Base-by-base conservation (phyloP, 306 rosid genomes). In the Acacia melanoxylon region DNA sequence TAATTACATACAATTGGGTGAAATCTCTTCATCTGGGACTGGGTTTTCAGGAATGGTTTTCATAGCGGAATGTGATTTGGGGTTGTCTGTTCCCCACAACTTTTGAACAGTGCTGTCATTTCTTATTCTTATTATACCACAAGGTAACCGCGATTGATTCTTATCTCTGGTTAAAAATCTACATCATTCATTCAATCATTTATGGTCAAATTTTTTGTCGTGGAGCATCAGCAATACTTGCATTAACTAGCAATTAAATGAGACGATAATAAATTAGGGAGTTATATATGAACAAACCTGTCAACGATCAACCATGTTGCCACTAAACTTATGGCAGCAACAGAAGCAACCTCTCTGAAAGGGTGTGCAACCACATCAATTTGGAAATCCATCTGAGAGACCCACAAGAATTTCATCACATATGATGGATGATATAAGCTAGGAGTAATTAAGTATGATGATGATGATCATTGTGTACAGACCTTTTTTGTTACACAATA, bases 301-400 rank as follows among this genome's bases (percentile, higher is more conserved):
- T 89, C 91, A 79, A 94, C 87, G 75, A 94, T 85, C 79, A 92
- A 84, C 90, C 89, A 88, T 59, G 95, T 92, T 1, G 95, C 88
- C 45, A 63, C 75, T 33, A 72, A 86, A 35, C 45, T 71, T 80
- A 0, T 66, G 25, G 84, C 90, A 68, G 82, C 87, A 15, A 67
- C 79, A 4, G 75, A 40, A 62, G 88, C 93, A 65, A 85, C 83
- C 83, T 86, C 90, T 3, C 80, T 76, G 65, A 84, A 77, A 16
- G 90, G 63, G 15, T 91, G 95, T 19, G 73, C 85, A 20, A 79
- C 82, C 74, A 90, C 92, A 78, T 80, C 88, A 56, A 85, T 17
- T 74, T 78, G 81, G 85, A 91, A 87, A 63, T 20, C 69, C 82
- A 91, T 81, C 96, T 93, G 94, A 78, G 67, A 46, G 84, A 56